These are phyloP conservation scores for Lomentospora prolificans DNA, from an alignment of 2,329 filamentous ascomycete species.

Conservation along the genomic window DNA sequence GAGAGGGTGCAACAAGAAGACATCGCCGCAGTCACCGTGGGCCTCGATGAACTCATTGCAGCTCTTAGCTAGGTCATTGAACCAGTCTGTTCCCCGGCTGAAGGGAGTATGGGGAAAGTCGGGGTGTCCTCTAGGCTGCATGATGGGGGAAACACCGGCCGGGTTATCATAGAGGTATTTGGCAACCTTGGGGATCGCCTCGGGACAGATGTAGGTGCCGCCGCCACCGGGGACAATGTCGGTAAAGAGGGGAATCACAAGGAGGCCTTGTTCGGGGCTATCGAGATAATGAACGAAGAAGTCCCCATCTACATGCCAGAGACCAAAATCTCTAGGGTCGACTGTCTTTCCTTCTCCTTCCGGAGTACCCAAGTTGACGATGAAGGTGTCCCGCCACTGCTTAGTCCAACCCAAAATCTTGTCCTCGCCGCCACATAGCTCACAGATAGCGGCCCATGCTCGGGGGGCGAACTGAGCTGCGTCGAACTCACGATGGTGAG, in stretches of 20 bases:
- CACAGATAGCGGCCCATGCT: conserved; percentile 57
- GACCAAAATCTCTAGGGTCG: conserved; percentile 40
- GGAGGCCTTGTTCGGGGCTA: conserved; percentile 56
- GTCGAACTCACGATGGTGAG: conserved; percentile 43
- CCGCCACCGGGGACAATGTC: conserved; percentile 52
- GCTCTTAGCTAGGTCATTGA: conserved; percentile 25
- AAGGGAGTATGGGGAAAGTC: conserved; percentile 29
- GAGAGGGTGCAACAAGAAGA: conserved; percentile 49
- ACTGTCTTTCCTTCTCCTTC: conserved; percentile 39
- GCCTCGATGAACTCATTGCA: conserved; percentile 43
- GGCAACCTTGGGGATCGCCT: conserved; percentile 47
- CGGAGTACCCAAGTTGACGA: conserved; percentile 56
- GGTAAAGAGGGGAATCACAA: conserved; percentile 59
- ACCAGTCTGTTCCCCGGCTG: conserved; percentile 32
- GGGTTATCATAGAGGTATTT: conserved; percentile 50
- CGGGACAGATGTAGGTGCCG: conserved; percentile 54
- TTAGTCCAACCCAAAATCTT: conserved; percentile 36
- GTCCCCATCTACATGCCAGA: conserved; percentile 63
- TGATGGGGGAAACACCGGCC: conserved; percentile 55
- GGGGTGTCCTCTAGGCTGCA: conserved; percentile 45
- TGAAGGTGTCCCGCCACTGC: conserved; percentile 58
- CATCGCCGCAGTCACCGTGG: conserved; percentile 42
- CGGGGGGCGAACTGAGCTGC: conserved; percentile 49
- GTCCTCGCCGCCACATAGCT: conserved; percentile 55
- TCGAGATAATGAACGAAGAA: conserved; percentile 67